Base-by-base conservation (phyloP, 345 rosid species). In the Gossypium stocksii region DNA sequence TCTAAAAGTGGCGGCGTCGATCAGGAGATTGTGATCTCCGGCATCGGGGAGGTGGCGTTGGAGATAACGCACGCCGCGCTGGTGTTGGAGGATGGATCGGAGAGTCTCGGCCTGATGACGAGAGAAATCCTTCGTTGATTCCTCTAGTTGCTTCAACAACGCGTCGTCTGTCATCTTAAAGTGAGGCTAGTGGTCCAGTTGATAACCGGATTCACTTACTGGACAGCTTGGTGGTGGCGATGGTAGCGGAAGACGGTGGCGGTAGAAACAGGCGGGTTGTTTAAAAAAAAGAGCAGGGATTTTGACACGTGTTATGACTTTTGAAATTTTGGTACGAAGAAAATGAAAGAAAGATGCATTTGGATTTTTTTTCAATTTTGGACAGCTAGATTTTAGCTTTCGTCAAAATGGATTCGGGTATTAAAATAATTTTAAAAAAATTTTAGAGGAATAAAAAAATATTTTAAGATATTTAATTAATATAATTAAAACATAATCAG, bases 11-110 rank as follows among this genome's bases (percentile, higher is more conserved):
- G 53, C 72, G 9, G 73, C 77, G 74, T 83, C 83, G 13, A 82
- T 46, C 3, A 71, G 75, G 15, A 58, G 62, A 23, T 41, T 27
- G 11, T 15, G 62, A 67, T 67, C 71, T 38, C 25, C 13, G 43
- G 34, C 4, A 57, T 67, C 59, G 27, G 80, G 27, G 74, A 86
- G 81, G 80, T 56, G 41, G 34, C 72, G 75, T 49, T 52, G 82
- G 78, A 86, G 89, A 48, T 86, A 86, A 54, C 68, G 56, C 3
- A 75, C 82, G 23, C 74, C 75, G 71, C 64, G 57, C 74, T 83
- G 84, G 74, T 74, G 85, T 45, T 78, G 70, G 66, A 87, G 88
- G 77, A 87, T 85, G 11, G 86, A 87, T 1, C 1, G 84, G 57
- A 87, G 85, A 15, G 90, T 77, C 29, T 83, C 79, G 13, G 62